Evolutionary conservation across 2,329 filamentous ascomycete genomes (phyloP), one percentile per base, ranked within the genome.

Genomic region (Aspergillus viridinutans): DNA sequence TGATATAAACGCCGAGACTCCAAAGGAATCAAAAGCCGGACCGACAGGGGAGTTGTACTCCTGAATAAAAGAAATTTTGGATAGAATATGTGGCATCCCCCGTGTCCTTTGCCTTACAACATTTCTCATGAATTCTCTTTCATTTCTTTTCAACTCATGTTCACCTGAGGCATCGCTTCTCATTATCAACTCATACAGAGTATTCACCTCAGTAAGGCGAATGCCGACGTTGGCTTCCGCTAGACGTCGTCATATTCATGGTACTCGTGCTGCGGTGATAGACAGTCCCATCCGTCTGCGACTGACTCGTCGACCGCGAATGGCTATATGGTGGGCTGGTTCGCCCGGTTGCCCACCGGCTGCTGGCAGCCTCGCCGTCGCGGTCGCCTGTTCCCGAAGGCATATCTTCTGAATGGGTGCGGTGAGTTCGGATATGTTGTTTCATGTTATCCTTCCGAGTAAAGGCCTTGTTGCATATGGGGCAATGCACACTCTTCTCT

Each of bases 371-470:
- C 21, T 63, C 64, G 12, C 48, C 54, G 2, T 60, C 61, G 23
- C 62, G 56, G 14, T 61, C 58, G n/a, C 55, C 50, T 6, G 56
- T 56, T 4, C 49, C 57, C 9, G 66, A 63, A 5, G 66, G 66
- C 61, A 67, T 68, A 2, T 73, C 71, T 21, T 74, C 68, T 0
- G 70, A 72, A 48, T 70, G 69, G 0, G 68, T 70, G 38, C 74
- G 71, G 67, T 87, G 85, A 0, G 85, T 87, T 38, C 85, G 78
- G 47, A 84, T 83, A 64, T 87, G 85, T 69, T 87, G 85, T 71
- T 87, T 86, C 85, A 87, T 87, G 71, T 87, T 87, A 74, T 87
- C 85, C 67, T 87, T 87, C 61, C 85, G 82, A 12, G 85, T 87
- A 67, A 87, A 87, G 12, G 84, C 84, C 71, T 87, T 87, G 74